Percentiles rank a stretch among this genome's conserved stretches.
These are phyloP conservation scores for Fusarium multiceps DNA, from an alignment of 2,329 filamentous ascomycete genomes.

Conservation along the genomic window DNA sequence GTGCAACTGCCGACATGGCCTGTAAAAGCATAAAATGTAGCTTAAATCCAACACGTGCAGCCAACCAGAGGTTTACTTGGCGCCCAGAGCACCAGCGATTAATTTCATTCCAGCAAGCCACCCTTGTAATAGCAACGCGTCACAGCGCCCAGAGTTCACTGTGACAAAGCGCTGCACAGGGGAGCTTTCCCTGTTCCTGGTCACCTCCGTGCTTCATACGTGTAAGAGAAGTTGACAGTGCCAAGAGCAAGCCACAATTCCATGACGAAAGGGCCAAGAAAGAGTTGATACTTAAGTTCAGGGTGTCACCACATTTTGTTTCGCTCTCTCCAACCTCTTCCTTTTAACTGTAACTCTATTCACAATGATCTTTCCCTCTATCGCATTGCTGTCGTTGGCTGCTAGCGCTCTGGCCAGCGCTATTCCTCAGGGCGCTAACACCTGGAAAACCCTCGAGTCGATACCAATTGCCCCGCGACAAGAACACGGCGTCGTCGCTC, in stretches of 20 bases:
- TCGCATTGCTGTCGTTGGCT: conserved; percentile 7
- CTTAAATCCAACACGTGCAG: conserved; percentile 8
- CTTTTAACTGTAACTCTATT: background rate
- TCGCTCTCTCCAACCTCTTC: background rate
- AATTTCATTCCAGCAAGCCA: conserved; percentile 25
- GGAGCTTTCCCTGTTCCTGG: background rate
- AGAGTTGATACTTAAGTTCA: conserved; percentile 14
- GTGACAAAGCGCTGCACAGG: background rate
- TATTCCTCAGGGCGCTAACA: conserved; percentile 5
- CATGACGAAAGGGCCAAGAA: conserved; percentile 10
- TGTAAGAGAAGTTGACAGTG: conserved; percentile 19
- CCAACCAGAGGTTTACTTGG: background rate
- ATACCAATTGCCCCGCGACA: conserved; percentile 44
- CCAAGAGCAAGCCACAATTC: conserved; percentile 29
- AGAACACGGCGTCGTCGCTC: conserved; percentile 43
- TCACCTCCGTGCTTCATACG: conserved; percentile 27
- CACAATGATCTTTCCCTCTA: conserved; percentile 7
- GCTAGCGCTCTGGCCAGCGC: conserved; percentile 14
- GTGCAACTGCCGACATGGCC: background rate
- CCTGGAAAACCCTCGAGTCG: conserved; percentile 40
- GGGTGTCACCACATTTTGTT: background rate
- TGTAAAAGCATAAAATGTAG: background rate
- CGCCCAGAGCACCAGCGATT: background rate
- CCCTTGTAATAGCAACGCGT: conserved; percentile 8
- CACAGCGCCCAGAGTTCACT: background rate